Base-by-base conservation (phyloP, 23 red algal species). In the Gracilaria gracilis region DNA sequence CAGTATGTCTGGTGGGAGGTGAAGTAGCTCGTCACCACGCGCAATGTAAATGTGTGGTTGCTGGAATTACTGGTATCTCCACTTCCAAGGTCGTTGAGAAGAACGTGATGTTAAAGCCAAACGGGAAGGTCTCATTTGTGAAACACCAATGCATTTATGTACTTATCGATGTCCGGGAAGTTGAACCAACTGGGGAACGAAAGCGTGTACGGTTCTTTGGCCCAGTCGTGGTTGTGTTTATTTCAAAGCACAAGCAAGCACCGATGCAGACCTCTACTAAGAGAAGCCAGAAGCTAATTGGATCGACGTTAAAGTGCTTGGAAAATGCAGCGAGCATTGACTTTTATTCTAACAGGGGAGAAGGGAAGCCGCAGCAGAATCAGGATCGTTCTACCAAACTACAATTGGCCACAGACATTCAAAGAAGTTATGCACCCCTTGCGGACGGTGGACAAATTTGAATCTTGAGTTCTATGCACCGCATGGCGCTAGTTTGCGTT, bases 201-300 rank as follows among this genome's bases (percentile, higher is more conserved):
- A 90, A 90, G 57, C 71, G 87, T 0, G 87, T 48, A 32, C 13
- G 87, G 11, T 90, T 75, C 0, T 90, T 90, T 47, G 87, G 75
- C n/a, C 87, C 71, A 20, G 37, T 90, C 32, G 55, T 81, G 4
- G 67, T 79, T 51, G 32, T 90, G 62, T 31, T 81, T 19, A 39
- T 50, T 19, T 27, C 73, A 28, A 46, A 39, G 21, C 40, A n/a
- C 34, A 74, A 62, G n/a, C 48, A 62, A 28, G 74, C 67, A 67
- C 20, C 57, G 29, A 28, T 49, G 28, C 48, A 51, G 15, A 29
- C 39, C 24, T 62, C 29, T 0, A 66, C 87, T 4, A 90, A 90
- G 39, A 70, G 70, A 47, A 17, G 49, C 14, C 31, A 80, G 25
- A 81, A 81, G 59, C 36, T 65, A 9, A 64, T 90, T 66, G 55